Percentiles rank a stretch among this genome's conserved stretches.
These are phyloP conservation scores for Pseudogymnoascus sp. DNA, from an alignment of 2,329 filamentous ascomycete genomes.

Conservation along the genomic window DNA sequence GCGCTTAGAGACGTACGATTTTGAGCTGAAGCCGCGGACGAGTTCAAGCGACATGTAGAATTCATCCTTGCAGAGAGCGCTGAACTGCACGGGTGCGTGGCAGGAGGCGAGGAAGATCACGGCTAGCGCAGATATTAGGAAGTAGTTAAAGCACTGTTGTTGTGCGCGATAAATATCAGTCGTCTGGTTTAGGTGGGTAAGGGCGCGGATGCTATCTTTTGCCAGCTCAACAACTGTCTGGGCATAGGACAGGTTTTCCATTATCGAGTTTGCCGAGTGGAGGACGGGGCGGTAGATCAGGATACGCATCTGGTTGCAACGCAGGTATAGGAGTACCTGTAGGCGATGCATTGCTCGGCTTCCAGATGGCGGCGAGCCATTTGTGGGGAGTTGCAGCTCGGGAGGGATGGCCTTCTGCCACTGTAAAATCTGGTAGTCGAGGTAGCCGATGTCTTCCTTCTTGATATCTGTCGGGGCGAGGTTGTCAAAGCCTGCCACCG, in stretches of 20 bases:
- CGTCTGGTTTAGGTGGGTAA: slow-evolving; percentile 62
- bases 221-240: slow-evolving; percentile 66
- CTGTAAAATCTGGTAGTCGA: slow-evolving; percentile 75
- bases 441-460: slow-evolving; percentile 65
- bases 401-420: slow-evolving; percentile 74
- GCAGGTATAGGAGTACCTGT: slow-evolving; percentile 74
- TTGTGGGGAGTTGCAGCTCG: slow-evolving; percentile 47
- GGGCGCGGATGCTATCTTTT: slow-evolving; percentile 65
- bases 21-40: slow-evolving; percentile 61
- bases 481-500: slow-evolving; percentile 60
- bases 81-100: slow-evolving; percentile 66
- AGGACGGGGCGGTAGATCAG: slow-evolving; percentile 82
- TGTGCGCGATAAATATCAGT: slow-evolving; percentile 62
- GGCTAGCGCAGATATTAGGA: slow-evolving; percentile 64
- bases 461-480: slow-evolving; percentile 41
- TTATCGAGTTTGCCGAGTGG: slow-evolving; percentile 75
- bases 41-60: slow-evolving; percentile 73
- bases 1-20: slow-evolving; percentile 62
- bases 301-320: slow-evolving; percentile 84
- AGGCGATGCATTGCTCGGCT: slow-evolving; percentile 52
- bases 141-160: slow-evolving; percentile 74
- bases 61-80: slow-evolving; percentile 58
- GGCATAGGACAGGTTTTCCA: slow-evolving; percentile 64
- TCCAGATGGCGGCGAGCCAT: slow-evolving; percentile 35
- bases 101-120: slow-evolving; percentile 70